These are phyloP conservation scores for Anthostomella pinea DNA, from an alignment of 2,329 filamentous ascomycete genomes.

Conservation along the genomic window DNA sequence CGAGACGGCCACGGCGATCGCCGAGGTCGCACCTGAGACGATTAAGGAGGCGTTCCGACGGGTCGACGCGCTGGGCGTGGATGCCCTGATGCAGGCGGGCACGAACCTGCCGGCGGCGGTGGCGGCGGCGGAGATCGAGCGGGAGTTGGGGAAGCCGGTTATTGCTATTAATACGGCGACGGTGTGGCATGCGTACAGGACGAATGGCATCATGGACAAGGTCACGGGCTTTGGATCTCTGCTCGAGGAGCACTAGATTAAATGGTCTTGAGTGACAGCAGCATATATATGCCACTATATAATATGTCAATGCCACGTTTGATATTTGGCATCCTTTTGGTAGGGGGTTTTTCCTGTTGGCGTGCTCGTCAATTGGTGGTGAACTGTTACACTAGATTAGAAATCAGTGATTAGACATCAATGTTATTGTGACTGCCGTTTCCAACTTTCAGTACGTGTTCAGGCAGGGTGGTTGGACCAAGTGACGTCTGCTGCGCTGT, in stretches of 20 bases:
- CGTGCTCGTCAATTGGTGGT: no score
- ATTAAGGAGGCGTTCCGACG: conserved; percentile 27
- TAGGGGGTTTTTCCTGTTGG: no score
- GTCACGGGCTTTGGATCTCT: conserved; percentile 18
- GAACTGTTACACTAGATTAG: no score
- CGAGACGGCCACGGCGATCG: conserved; percentile 22
- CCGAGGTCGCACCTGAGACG: conserved; percentile 31
- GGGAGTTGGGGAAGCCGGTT: conserved; percentile 25
- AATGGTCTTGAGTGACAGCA: not conserved
- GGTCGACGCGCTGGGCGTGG: conserved; percentile 23
- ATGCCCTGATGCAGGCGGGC: conserved; percentile 31
- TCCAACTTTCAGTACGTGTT: no score
- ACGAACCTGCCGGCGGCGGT: conserved; percentile 32
- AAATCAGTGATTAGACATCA: no score
- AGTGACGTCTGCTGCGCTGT: no score
- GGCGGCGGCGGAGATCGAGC: conserved; percentile 29
- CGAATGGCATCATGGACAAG: conserved; percentile 26
- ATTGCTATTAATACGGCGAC: conserved; percentile 34
- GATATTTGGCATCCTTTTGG: no score
- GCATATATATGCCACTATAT: not conserved
- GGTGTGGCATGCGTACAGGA: conserved; percentile 30
- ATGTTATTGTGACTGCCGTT: no score
- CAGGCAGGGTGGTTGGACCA: no score
- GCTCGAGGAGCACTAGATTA: conserved; percentile 12
- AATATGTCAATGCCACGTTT: no score